Conservation (phyloP, 345 rosid genomes). For the Camelina neglecta region DNA sequence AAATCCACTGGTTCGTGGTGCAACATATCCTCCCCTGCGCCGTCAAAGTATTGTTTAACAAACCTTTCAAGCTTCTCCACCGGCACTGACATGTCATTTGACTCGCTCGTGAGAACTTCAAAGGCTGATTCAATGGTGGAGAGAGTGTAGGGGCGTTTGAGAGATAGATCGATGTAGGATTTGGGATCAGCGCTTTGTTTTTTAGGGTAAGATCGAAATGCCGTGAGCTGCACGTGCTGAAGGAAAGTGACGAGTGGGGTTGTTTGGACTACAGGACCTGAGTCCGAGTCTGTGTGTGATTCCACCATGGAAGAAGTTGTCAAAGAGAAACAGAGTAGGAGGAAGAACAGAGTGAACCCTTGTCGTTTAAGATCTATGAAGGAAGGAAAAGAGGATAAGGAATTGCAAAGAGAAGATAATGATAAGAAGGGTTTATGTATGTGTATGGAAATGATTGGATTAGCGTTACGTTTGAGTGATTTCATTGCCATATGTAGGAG, state of each 20-base stretch:
- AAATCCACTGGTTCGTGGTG: slow-evolving; percentile 63
- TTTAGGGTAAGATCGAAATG: slow-evolving; percentile 53
- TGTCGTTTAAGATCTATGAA: slow-evolving; percentile 3
- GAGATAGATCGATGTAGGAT: slow-evolving; percentile 66
- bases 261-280: slow-evolving; percentile 46
- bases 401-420: neutral
- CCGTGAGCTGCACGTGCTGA: slow-evolving; percentile 66
- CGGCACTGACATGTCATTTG: slow-evolving; percentile 44
- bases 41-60: slow-evolving; percentile 48
- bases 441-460: neutral
- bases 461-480: neutral
- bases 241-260: slow-evolving; percentile 64
- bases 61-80: slow-evolving; percentile 43
- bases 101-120: slow-evolving; percentile 50
- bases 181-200: slow-evolving; percentile 62
- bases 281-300: slow-evolving; percentile 13
- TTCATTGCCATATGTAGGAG: slow-evolving; percentile 7
- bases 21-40: slow-evolving; percentile 64
- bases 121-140: slow-evolving; percentile 55
- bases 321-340: slow-evolving; percentile 28
- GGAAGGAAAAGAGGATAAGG: neutral
- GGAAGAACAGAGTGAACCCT: slow-evolving; percentile 2
- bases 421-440: neutral
- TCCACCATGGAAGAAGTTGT: slow-evolving; percentile 24
- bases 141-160: slow-evolving; percentile 53